Evolutionary conservation across 2,329 filamentous ascomycete genomes (phyloP).

Genomic region (Elsinoe ampelina): DNA sequence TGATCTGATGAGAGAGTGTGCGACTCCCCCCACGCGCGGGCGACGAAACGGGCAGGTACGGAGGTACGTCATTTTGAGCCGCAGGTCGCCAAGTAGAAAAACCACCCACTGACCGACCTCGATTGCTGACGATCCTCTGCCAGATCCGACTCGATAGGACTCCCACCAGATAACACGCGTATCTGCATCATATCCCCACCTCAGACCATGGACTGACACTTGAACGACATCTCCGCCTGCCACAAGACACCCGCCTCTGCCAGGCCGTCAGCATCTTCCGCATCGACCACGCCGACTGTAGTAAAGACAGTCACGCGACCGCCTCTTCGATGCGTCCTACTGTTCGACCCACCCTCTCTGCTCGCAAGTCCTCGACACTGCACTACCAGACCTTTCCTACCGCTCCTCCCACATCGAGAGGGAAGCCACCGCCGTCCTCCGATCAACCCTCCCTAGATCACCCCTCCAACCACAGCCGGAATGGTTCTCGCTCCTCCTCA

Average conservation of each 20-base stretch:
- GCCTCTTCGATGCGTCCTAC: conserved; percentile 6
- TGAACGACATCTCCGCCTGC: background rate
- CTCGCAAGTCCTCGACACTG: conserved; percentile 45
- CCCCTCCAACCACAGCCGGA: conserved; percentile 23
- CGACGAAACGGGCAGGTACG: conserved; percentile 1
- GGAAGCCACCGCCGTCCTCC: conserved; percentile 44
- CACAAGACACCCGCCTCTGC: background rate
- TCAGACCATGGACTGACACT: background rate
- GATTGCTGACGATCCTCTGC: conserved; percentile 2
- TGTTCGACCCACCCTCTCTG: conserved; percentile 21
- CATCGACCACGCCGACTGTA: background rate
- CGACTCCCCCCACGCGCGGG: background rate
- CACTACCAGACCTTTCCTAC: conserved; percentile 79
- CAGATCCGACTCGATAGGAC: conserved; percentile 1
- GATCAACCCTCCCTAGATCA: conserved; percentile 15
- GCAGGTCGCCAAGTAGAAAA: conserved; percentile 5
- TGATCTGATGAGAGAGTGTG: too few relatives aligned
- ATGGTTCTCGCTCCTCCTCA: conserved; percentile 27
- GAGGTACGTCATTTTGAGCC: conserved; percentile 9
- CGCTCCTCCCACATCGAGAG: conserved; percentile 45
- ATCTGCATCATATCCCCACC: background rate
- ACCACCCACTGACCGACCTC: conserved; percentile 6
- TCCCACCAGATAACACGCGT: background rate
- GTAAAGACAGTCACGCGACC: conserved; percentile 2
- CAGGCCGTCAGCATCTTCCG: background rate